Evolutionary conservation across 306 rosid species (phyloP).

Genomic region (Acacia acuminata): DNA sequence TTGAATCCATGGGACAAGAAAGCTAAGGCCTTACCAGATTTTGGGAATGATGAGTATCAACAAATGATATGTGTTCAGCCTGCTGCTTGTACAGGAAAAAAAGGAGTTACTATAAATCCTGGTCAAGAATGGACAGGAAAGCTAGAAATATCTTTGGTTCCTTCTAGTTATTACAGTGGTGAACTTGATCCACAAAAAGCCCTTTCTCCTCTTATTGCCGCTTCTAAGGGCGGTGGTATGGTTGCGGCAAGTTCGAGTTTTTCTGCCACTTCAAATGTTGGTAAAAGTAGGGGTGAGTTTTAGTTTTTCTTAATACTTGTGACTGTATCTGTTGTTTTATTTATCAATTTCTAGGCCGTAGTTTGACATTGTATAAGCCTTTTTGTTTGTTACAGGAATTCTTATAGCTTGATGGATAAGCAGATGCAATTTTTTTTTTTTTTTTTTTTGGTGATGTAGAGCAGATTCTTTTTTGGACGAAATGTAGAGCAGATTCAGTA

Average conservation of each 20-base stretch:
- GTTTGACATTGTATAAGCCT: background rate
- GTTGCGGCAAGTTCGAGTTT: background rate
- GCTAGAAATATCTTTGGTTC: slow-evolving; percentile 68
- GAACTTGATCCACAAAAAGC: slow-evolving; percentile 60
- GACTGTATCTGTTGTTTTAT: background rate
- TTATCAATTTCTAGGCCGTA: background rate
- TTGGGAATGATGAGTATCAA: slow-evolving; percentile 68
- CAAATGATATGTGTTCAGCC: slow-evolving; percentile 74
- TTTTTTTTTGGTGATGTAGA: no score
- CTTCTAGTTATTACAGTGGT: slow-evolving; percentile 80
- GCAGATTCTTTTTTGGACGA: no score
- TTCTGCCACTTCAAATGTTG: background rate
- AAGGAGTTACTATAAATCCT: slow-evolving; percentile 65
- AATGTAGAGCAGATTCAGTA: background rate
- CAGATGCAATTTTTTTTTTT: background rate
- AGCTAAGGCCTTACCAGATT: slow-evolving; percentile 64
- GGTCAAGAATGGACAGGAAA: slow-evolving; percentile 94
- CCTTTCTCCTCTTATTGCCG: no score
- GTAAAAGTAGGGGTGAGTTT: background rate
- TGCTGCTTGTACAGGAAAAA: slow-evolving; percentile 74
- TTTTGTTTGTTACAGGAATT: background rate
- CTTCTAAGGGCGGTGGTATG: background rate
- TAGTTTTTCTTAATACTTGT: no score
- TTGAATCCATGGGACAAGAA: slow-evolving; percentile 95
- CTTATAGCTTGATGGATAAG: background rate